Base-by-base conservation (phyloP, 2,329 filamentous ascomycete genomes). In the Ophiostoma piceae region DNA sequence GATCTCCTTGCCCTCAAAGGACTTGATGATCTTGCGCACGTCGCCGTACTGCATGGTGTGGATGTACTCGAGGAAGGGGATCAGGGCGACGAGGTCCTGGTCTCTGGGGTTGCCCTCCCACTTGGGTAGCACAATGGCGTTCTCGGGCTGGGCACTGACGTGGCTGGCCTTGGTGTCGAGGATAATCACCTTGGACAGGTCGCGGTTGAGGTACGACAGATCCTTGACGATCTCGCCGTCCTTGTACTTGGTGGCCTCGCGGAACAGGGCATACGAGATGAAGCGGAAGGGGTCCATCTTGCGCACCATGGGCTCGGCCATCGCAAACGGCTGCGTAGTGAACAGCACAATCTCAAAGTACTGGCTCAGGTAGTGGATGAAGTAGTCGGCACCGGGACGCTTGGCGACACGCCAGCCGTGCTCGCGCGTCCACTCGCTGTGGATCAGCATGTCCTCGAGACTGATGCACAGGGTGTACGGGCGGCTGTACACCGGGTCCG, bases 341-440 rank as follows among this genome's bases (percentile, higher is more conserved):
- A 98, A 99, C 73, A 99, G 88, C 68, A 98, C 95, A 69, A 99
- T 84, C 80, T 99, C 95, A 78, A 97, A 99, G 84, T 99, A 98
- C 79, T 97, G 94, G 80, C 92, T 94, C 67, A 99, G 86, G 79
- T 99, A 99, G 77, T 92, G 92, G 73, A 99, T 82, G 82, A 99
- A 99, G 82, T 99, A 99, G 81, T 99, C 95, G 72, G 96, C 87
- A 65, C 95, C 95, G 47, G 95, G 95, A 67, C 95, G 88, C 83
- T 99, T 99, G 37, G 95, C 95, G 72, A 96, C 86, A 74, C 94
- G 88, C 93, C 95, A 99, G 71, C 95, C 95, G 77, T 97, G 91
- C 78, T 98, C 92, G 70, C 94, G 88, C 32, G 88, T 87, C 95
- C 95, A 99, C 78, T 97, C 92, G 77, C 92, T 96, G 81, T 97